Base-by-base conservation (phyloP, 129 eudicot genomes). In the Pittosporum tobira region DNA sequence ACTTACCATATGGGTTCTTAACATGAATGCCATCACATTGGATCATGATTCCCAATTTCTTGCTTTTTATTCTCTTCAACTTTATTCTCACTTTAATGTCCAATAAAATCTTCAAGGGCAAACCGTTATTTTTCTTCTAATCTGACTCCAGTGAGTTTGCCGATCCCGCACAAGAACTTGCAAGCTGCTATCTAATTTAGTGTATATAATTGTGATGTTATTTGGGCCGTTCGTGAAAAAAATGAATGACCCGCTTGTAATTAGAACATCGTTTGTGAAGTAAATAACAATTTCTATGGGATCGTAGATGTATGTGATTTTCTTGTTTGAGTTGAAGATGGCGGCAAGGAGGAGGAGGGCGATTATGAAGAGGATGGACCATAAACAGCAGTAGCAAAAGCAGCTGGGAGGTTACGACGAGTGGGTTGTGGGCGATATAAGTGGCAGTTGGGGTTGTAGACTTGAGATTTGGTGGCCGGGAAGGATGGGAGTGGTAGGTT, bases 311-410 rank as follows among this genome's bases (percentile, higher is more conserved):
- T 61, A 83, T 1, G 22, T 50, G 63, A 86, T 47, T 22, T 76
- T 83, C 23, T 74, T 78, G 81, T 91, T 91, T 0, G 94, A 90
- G 71, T 91, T 91, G 40, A 87, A 87, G 67, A 81, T 63, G 69
- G 94, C 71, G 73, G 87, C 64, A 23, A 79, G 71, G 57, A 86
- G 81, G 68, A 91, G 68, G 74, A 83, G 52, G 40, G 40, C 42
- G 23, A 66, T 20, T 31, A 91, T 40, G 68, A 79, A 0, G 56
- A 91, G 79, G n/a, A 67, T 30, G 8, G 89, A 71, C 87, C 95
- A 91, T 76, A 77, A 71, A 55, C 77, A 86, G 77, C 83, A 75
- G 60, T 75, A 57, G 73, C 95, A 91, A 76, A 70, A 55, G 79
- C 76, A 82, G 19, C 74, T 64, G 4, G 82, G 29, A 65, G 73